Conservation (phyloP, 306 rosid species). For the Quercus engelmannii region DNA sequence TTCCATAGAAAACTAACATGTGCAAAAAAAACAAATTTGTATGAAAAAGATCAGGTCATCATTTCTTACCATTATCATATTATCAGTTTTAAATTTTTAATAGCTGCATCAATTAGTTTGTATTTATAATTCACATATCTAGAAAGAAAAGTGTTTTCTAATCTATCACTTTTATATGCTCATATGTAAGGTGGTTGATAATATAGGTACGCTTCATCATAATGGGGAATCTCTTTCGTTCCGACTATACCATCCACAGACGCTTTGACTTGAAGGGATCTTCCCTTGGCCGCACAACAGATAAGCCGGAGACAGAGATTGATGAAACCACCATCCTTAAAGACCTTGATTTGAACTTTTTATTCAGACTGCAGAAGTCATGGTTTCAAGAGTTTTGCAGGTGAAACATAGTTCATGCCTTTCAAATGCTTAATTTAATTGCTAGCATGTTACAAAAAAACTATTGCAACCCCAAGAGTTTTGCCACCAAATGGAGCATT, state of each 20-base stretch:
- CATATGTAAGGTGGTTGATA: constrained; percentile 1
- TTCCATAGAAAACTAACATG: neutral
- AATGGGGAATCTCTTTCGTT: constrained; percentile 84
- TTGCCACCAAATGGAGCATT: constrained; percentile 11
- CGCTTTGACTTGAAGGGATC: constrained; percentile 92
- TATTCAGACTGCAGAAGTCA: constrained; percentile 64
- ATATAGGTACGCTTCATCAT: constrained; percentile 86
- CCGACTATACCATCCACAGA: constrained; percentile 62
- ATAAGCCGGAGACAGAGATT: constrained; percentile 70
- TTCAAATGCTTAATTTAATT: constrained; percentile 1
- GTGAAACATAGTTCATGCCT: constrained; percentile 27
- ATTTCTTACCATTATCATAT: neutral
- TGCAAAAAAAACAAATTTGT: no score
- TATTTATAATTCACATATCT: neutral
- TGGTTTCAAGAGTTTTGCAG: constrained; percentile 84
- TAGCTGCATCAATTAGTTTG: neutral
- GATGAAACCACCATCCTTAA: constrained; percentile 86
- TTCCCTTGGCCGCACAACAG: constrained; percentile 79
- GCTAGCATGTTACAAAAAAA: neutral
- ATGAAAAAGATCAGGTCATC: neutral
- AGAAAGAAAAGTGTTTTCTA: neutral
- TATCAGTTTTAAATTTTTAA: neutral
- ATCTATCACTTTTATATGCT: neutral
- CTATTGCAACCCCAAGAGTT: neutral
- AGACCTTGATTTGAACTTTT: constrained; percentile 90